Evolutionary conservation across 2,329 filamentous ascomycete species (phyloP).

Genomic region (Colletotrichum gloeosporioides): DNA sequence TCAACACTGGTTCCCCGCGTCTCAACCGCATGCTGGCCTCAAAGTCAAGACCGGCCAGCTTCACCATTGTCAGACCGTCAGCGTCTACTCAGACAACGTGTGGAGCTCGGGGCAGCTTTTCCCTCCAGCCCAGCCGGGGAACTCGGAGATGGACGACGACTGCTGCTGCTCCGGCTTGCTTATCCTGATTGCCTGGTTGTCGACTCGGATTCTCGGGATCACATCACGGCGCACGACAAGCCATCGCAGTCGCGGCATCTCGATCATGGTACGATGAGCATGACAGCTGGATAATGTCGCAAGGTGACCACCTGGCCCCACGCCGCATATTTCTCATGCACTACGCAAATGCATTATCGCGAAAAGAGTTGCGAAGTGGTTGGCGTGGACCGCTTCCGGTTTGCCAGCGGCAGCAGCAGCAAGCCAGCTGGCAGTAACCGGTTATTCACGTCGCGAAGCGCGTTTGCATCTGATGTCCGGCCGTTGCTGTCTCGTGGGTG

Average conservation of each 20-base stretch:
- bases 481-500: neutral
- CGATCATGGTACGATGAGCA: neutral
- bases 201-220: neutral
- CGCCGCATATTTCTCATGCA: constrained; percentile 21
- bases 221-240: neutral
- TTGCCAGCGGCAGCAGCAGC: neutral
- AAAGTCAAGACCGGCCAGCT: constrained; percentile 3
- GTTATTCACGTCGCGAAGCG: constrained; percentile 1
- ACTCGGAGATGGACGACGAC: neutral
- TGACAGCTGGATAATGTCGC: neutral
- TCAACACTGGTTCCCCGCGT: neutral
- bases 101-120: neutral
- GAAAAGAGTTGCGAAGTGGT: constrained; percentile 6
- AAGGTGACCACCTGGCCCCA: constrained; percentile 2
- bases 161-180: neutral
- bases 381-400: constrained; percentile 14
- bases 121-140: neutral
- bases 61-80: neutral
- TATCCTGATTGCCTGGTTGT: neutral
- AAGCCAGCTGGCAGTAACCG: neutral
- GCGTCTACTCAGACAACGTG: neutral
- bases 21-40: constrained; percentile 6
- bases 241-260: neutral
- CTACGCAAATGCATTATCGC: constrained; percentile 6
- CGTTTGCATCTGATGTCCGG: neutral